These are phyloP conservation scores for Phytophthora sansomeana DNA, from an alignment of 352 stramenopile species.

Conservation along the genomic window DNA sequence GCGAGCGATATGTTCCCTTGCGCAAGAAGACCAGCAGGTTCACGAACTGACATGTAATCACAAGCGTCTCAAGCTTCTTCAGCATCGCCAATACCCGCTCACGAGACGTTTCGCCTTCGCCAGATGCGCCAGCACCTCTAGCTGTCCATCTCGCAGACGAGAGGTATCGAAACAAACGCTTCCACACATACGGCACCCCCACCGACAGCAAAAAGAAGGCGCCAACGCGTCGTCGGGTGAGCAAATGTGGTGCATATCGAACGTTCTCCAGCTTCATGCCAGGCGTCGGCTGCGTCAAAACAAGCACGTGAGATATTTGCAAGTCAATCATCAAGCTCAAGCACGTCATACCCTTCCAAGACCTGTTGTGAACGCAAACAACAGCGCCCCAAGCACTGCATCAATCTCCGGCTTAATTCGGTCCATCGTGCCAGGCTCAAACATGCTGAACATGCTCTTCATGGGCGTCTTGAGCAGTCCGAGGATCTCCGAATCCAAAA, in stretches of 20 bases:
- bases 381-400: constrained; percentile 50
- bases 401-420: constrained; percentile 82
- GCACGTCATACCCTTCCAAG: constrained; percentile 54
- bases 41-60: constrained; percentile 69
- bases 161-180: constrained; percentile 70
- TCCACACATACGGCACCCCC: constrained; percentile 79
- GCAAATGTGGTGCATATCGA: constrained; percentile 52
- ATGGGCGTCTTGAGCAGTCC: constrained; percentile 75
- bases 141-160: constrained; percentile 59
- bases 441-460: constrained; percentile 85
- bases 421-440: constrained; percentile 71
- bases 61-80: constrained; percentile 80
- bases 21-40: constrained; percentile 82
- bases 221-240: constrained; percentile 59
- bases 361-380: constrained; percentile 76
- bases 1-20: constrained; percentile 75
- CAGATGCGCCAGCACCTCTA: constrained; percentile 1
- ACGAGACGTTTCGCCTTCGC: constrained; percentile 16
- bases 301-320: neutral
- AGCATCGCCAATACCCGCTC: constrained; percentile 55
- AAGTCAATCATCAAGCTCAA: neutral
- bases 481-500: constrained; percentile 85
- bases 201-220: constrained; percentile 79
- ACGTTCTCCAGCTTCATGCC: constrained; percentile 90
- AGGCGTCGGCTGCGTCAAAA: constrained; percentile 63